phyloP scores from a whole-genome alignment of 768 basidiomycete species.

The Porphyrellus cyaneotinctus region DNA sequence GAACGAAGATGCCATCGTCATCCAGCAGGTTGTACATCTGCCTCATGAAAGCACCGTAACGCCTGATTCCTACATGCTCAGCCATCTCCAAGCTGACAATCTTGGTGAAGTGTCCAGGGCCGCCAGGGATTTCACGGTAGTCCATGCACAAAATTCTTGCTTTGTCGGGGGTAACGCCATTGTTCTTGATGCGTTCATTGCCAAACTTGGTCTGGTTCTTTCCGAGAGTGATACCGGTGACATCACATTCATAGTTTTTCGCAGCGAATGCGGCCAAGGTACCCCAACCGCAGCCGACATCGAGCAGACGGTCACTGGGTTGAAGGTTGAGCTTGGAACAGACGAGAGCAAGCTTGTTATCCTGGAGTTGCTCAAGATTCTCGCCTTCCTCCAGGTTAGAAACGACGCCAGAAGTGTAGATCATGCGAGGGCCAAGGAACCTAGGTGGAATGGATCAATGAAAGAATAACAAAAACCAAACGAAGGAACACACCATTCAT shows the following conservation, averaged over 20 bases:
- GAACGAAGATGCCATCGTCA: slow-evolving; percentile 90
- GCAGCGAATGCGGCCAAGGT: slow-evolving; percentile 92
- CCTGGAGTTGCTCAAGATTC: slow-evolving; percentile 91
- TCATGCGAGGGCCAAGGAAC: slow-evolving; percentile 95
- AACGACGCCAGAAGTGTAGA: slow-evolving; percentile 94
- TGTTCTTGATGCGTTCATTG: slow-evolving; percentile 77
- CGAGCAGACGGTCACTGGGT: slow-evolving; percentile 78
- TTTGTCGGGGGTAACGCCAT: slow-evolving; percentile 65
- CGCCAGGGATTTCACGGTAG: slow-evolving; percentile 84
- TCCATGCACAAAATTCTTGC: slow-evolving; percentile 92
- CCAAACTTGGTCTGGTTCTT: slow-evolving; percentile 92
- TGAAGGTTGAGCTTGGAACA: slow-evolving; percentile 92
- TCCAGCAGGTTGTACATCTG: slow-evolving; percentile 93
- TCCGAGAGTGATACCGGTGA: slow-evolving; percentile 90
- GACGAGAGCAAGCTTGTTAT: slow-evolving; percentile 95
- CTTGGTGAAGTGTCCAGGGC: slow-evolving; percentile 77
- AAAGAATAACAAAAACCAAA: not conserved
- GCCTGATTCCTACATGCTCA: slow-evolving; percentile 96
- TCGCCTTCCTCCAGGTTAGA: slow-evolving; percentile 65
- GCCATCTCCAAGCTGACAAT: slow-evolving; percentile 98
- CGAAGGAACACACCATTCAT: slow-evolving; percentile 54
- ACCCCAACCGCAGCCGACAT: slow-evolving; percentile 95
- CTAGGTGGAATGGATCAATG: slow-evolving; percentile 29
- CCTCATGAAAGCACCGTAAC: slow-evolving; percentile 82
- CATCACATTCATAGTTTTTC: slow-evolving; percentile 96